Conservation (phyloP, 768 basidiomycete genomes). For the Macrolepiota dolichaula region DNA sequence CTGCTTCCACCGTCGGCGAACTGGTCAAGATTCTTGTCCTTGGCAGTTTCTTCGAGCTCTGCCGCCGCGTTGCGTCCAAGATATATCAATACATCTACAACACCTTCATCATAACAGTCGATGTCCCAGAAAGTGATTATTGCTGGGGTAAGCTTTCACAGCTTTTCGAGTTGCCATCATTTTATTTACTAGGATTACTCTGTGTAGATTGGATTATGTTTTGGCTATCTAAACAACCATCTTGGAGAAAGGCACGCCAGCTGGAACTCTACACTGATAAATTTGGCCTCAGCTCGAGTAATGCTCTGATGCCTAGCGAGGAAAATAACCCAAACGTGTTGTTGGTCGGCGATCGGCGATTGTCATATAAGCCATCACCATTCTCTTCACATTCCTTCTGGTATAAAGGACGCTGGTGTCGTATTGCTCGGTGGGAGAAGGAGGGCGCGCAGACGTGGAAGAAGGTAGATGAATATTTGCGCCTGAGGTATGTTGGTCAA, state of each 20-base stretch:
- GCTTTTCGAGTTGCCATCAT: background rate
- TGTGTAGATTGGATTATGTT: slow-evolving; percentile 63
- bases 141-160: slow-evolving; percentile 43
- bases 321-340: slow-evolving; percentile 25
- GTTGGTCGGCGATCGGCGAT: slow-evolving; percentile 24
- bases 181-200: background rate
- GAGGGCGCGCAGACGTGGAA: slow-evolving; percentile 28
- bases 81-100: slow-evolving; percentile 42
- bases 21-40: slow-evolving; percentile 63
- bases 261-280: slow-evolving; percentile 46
- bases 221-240: slow-evolving; percentile 61
- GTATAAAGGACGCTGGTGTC: slow-evolving; percentile 45
- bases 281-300: slow-evolving; percentile 31
- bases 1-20: slow-evolving; percentile 53
- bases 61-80: slow-evolving; percentile 42
- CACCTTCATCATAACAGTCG: slow-evolving; percentile 61
- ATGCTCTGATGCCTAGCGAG: slow-evolving; percentile 29
- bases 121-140: slow-evolving; percentile 55
- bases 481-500: slow-evolving; percentile 34
- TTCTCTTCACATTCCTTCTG: slow-evolving; percentile 38
- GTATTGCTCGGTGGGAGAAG: slow-evolving; percentile 32
- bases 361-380: slow-evolving; percentile 43
- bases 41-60: slow-evolving; percentile 59
- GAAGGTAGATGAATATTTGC: slow-evolving; percentile 33
- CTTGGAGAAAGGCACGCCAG: slow-evolving; percentile 53